Conservation (phyloP, 495 filamentous ascomycete species). For the Hypoxylon subgilvum region DNA sequence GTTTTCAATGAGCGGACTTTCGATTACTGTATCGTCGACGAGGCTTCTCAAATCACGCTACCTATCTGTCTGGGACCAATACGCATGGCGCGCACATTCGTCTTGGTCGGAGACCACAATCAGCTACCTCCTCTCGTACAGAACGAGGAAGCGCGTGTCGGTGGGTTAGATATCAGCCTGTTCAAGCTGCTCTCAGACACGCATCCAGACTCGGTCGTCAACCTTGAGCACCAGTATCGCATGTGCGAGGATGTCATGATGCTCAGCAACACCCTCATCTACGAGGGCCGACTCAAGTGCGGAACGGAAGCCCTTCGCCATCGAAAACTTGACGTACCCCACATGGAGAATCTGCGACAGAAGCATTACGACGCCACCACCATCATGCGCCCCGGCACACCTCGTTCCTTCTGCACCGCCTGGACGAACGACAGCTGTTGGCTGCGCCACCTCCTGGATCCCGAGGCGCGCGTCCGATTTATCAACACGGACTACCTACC, state of each 20-base stretch:
- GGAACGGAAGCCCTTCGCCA: constrained; percentile 76
- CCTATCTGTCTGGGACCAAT: constrained; percentile 94
- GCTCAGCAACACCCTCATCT: constrained; percentile 91
- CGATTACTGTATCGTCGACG: constrained; percentile 97
- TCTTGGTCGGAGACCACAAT: constrained; percentile 94
- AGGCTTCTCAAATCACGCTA: constrained; percentile 95
- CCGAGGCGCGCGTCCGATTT: constrained; percentile 75
- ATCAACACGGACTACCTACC: constrained; percentile 84
- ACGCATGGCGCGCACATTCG: constrained; percentile 88
- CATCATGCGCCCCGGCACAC: constrained; percentile 40
- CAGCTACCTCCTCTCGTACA: constrained; percentile 94
- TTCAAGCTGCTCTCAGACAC: constrained; percentile 91
- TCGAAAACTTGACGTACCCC: constrained; percentile 62
- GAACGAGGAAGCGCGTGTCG: constrained; percentile 82
- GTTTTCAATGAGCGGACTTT: constrained; percentile 89
- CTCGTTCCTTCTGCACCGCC: constrained; percentile 59
- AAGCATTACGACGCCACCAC: constrained; percentile 59
- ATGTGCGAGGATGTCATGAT: constrained; percentile 98
- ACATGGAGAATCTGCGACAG: constrained; percentile 59
- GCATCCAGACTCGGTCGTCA: constrained; percentile 85
- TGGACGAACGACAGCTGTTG: constrained; percentile 67
- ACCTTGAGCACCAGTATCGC: constrained; percentile 93
- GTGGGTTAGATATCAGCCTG: constrained; percentile 88
- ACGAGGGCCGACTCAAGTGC: constrained; percentile 85
- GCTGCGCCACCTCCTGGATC: constrained; percentile 77